Percentiles rank a stretch among this genome's conserved stretches.
phyloP scores from a whole-genome alignment of 2,329 filamentous ascomycete species.

The Raffaelea deltoideospora region DNA sequence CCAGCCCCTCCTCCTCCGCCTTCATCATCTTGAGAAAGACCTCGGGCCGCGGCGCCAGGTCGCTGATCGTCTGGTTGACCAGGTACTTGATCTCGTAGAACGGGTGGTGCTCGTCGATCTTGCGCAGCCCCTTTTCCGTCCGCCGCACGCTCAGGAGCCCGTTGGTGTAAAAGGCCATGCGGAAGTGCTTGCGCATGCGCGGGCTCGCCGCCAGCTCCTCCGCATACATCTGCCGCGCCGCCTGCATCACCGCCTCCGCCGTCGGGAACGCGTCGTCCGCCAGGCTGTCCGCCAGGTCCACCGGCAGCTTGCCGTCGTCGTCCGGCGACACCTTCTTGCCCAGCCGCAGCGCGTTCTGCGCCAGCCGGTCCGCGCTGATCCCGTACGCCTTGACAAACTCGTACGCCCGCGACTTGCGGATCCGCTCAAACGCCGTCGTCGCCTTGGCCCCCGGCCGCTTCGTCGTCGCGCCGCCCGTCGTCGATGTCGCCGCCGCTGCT shows the following conservation, averaged over 20 bases:
- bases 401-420: slow-evolving; percentile 67
- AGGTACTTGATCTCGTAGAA: slow-evolving; percentile 98
- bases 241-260: slow-evolving; percentile 57
- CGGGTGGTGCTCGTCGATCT: slow-evolving; percentile 87
- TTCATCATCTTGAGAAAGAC: slow-evolving; percentile 95
- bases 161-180: slow-evolving; percentile 67
- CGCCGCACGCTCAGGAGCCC: slow-evolving; percentile 76
- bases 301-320: slow-evolving; percentile 63
- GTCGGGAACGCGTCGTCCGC: slow-evolving; percentile 61
- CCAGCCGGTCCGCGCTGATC: slow-evolving; percentile 76
- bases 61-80: slow-evolving; percentile 69
- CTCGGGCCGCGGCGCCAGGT: slow-evolving; percentile 72
- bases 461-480: slow-evolving; percentile 16
- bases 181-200: slow-evolving; percentile 75
- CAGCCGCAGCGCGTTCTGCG: slow-evolving; percentile 67
- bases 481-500: slow-evolving; percentile 45
- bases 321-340: slow-evolving; percentile 72
- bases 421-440: slow-evolving; percentile 61
- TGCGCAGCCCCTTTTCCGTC: slow-evolving; percentile 84
- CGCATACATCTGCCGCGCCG: slow-evolving; percentile 74
- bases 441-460: slow-evolving; percentile 76
- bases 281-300: slow-evolving; percentile 74
- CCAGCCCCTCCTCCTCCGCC: slow-evolving; percentile 82
- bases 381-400: slow-evolving; percentile 78
- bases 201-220: slow-evolving; percentile 84